Base-by-base conservation (phyloP, 768 basidiomycete genomes). In the Suillus alpinus region DNA sequence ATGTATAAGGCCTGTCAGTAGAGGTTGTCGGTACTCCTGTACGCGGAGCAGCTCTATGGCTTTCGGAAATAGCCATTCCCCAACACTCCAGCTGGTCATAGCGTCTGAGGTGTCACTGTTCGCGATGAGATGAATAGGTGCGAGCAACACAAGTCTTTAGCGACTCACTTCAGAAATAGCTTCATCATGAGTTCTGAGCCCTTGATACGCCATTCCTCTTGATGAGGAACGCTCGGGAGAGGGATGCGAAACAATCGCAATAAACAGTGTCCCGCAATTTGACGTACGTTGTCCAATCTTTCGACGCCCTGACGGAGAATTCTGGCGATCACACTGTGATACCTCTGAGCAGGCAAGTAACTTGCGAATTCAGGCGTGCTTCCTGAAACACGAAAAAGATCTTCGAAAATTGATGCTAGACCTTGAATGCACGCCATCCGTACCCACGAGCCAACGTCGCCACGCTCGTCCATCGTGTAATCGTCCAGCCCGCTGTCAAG, bases 391-490 rank as follows among this genome's bases (percentile, higher is more conserved):
- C 72, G 67, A 65, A 89, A 78, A 4, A 92, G 67, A 29, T 82
- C 76, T 66, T 80, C 76, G 47, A 83, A 76, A 60, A 86, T 74
- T 8, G 78, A 75, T 18, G 84, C 79, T 59, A 95, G 75, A 10
- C 89, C 88, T 50, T 79, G 79, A 56, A 95, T 81, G 67, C 88
- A 91, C 2, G 86, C 85, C 7, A 91, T 82, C 63, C 96, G 91
- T 56, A 95, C 83, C 94, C 95, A 97, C 2, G 96, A 98, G 44
- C 96, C 96, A 40, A 99, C 90, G 70, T 99, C 97, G 4, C 96
- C 96, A 65, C 96, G 87, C 70, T 97, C 92, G 70, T 99, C 96
- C 52, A 85, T 86, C 6, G 92, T 90, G 70, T 98, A 99, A 76
- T 99, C 95, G 20, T 85, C 80, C 57, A 99, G 74, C 4, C 93